These are phyloP conservation scores for Pichia scutulata DNA, from an alignment of 805 yeast genomes.

Conservation along the genomic window DNA sequence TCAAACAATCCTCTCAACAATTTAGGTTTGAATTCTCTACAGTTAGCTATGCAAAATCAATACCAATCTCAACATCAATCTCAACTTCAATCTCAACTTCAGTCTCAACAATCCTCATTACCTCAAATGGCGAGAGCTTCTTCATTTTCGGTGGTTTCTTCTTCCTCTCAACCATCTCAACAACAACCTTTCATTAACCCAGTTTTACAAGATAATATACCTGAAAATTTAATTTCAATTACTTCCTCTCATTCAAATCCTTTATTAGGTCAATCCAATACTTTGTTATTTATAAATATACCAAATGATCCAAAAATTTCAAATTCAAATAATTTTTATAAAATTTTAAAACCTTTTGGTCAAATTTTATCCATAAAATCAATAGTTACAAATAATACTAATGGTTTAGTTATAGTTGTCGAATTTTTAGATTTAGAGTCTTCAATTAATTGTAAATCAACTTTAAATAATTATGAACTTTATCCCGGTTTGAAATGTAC, in stretches of 20 bases:
- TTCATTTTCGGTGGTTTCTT: constrained; percentile 12
- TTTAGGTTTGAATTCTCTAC: constrained; percentile 6
- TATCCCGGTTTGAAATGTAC: constrained; percentile 69
- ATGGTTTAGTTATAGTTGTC: constrained; percentile 45
- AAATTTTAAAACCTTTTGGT: constrained; percentile 56
- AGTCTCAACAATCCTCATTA: constrained; percentile 9
- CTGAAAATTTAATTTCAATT: constrained; percentile 49
- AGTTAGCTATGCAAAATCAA: not conserved
- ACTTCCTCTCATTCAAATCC: constrained; percentile 70
- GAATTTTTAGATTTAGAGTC: constrained; percentile 66
- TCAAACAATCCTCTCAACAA: not conserved
- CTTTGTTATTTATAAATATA: constrained; percentile 70
- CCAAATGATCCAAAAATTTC: constrained; percentile 38
- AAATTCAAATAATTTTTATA: constrained; percentile 47
- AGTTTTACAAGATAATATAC: constrained; percentile 47
- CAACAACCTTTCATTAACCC: constrained; percentile 1
- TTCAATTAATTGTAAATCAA: constrained; percentile 74
- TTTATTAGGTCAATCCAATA: constrained; percentile 65
- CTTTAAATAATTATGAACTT: constrained; percentile 74
- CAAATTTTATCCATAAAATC: constrained; percentile 52
- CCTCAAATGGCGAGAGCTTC: constrained; percentile 17
- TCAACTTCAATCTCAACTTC: no score
- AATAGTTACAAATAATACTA: constrained; percentile 32
- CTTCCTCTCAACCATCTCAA: constrained; percentile 3
- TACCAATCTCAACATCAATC: constrained; percentile 13